Evolutionary conservation across 441 rosid genomes (phyloP).

Genomic region (Eruca vesicaria): DNA sequence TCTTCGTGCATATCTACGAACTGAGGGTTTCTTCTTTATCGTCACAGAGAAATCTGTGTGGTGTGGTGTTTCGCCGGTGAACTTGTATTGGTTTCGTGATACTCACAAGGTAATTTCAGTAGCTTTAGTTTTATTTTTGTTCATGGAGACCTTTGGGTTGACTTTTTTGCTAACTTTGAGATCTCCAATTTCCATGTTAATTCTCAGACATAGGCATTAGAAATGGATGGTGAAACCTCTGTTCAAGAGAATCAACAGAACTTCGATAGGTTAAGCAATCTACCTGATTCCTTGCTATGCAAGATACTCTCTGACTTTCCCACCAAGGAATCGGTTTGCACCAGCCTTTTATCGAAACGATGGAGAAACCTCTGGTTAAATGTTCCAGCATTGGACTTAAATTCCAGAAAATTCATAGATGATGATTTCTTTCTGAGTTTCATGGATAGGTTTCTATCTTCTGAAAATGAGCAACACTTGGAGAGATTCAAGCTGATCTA

Average conservation of each 20-base stretch:
- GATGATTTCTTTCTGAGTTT: background rate
- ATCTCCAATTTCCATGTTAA: no score
- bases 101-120: no score
- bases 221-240: background rate
- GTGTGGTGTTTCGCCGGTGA: no score
- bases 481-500: background rate
- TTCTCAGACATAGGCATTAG: background rate
- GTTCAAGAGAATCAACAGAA: background rate
- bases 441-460: background rate
- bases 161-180: no score
- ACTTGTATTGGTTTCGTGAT: no score
- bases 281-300: background rate
- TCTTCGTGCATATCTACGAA: no score
- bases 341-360: background rate
- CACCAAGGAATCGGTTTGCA: background rate
- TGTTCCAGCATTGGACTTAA: background rate
- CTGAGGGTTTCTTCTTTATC: no score
- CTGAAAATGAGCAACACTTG: background rate
- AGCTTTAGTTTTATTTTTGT: no score
- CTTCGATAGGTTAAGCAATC: background rate
- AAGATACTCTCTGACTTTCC: background rate
- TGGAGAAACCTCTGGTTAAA: background rate
- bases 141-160: no score
- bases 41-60: no score
- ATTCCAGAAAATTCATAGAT: background rate